Percentiles rank a stretch among this genome's conserved stretches.
phyloP scores from a whole-genome alignment of 805 yeast species.

The Candida palmyrensis region DNA sequence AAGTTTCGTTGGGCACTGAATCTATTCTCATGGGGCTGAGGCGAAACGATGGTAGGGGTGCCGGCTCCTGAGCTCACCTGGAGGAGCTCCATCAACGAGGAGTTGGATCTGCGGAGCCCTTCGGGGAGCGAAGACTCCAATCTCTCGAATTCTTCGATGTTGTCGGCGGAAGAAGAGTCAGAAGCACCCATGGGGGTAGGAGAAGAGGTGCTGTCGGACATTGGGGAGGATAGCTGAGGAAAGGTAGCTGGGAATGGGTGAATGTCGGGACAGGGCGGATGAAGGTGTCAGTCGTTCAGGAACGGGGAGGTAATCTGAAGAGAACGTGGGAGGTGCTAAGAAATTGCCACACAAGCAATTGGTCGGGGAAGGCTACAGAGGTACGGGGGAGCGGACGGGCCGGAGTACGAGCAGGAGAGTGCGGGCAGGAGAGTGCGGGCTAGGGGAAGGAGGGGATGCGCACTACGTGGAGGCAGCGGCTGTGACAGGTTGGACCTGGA shows the following conservation, averaged over 20 bases:
- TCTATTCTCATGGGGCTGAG: conserved; percentile 4
- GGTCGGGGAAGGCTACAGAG: no score
- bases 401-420: no score
- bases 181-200: conserved; percentile 12
- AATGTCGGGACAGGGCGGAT: background rate
- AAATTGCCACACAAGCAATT: no score
- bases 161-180: conserved; percentile 1
- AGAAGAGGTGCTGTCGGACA: conserved; percentile 4
- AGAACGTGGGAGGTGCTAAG: no score
- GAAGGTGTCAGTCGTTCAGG: background rate
- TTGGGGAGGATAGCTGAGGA: no score
- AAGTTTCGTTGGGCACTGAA: no score
- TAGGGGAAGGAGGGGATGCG: no score
- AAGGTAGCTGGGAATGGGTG: background rate
- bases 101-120: conserved; percentile 31
- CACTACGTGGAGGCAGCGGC: no score
- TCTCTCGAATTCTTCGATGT: conserved; percentile 31
- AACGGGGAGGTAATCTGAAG: no score
- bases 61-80: conserved; percentile 2
- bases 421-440: no score
- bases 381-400: no score
- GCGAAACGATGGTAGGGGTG: conserved; percentile 1
- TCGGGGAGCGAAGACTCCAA: conserved; percentile 39
- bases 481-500: no score
- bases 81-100: conserved; percentile 32